These are phyloP conservation scores for Talaromyces nanjingensis DNA, from an alignment of 495 filamentous ascomycete genomes.

Conservation along the genomic window DNA sequence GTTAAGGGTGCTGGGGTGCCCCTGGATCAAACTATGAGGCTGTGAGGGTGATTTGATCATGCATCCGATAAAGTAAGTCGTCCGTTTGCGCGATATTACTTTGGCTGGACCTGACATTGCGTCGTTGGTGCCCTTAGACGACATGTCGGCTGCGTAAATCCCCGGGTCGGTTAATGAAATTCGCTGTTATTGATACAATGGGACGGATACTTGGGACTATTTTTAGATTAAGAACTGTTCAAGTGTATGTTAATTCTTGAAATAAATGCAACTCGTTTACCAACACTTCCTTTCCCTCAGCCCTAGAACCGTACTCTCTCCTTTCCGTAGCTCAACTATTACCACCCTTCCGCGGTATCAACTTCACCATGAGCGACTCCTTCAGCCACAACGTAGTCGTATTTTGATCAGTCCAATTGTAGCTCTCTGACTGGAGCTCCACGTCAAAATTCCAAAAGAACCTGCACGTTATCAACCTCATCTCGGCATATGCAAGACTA, in stretches of 20 bases:
- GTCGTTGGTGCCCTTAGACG: background rate
- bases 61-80: background rate
- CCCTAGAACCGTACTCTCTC: background rate
- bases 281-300: background rate
- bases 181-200: background rate
- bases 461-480: conserved; percentile 44
- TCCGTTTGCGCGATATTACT: background rate
- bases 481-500: conserved; percentile 50
- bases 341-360: background rate
- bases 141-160: background rate
- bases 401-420: conserved; percentile 36
- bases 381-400: conserved; percentile 41
- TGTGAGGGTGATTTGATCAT: too few species aligned
- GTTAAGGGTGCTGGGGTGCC: background rate
- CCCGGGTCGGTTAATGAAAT: background rate
- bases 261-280: background rate
- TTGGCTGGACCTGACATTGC: background rate
- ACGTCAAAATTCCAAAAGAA: conserved; percentile 49
- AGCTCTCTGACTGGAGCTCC: conserved; percentile 22
- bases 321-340: background rate
- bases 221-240: background rate
- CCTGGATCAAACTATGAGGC: too few species aligned
- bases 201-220: background rate
- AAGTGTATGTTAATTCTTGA: background rate
- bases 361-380: conserved; percentile 25